Evolutionary conservation across 352 stramenopile genomes (phyloP).

Genomic region (Bremia lactucae): DNA sequence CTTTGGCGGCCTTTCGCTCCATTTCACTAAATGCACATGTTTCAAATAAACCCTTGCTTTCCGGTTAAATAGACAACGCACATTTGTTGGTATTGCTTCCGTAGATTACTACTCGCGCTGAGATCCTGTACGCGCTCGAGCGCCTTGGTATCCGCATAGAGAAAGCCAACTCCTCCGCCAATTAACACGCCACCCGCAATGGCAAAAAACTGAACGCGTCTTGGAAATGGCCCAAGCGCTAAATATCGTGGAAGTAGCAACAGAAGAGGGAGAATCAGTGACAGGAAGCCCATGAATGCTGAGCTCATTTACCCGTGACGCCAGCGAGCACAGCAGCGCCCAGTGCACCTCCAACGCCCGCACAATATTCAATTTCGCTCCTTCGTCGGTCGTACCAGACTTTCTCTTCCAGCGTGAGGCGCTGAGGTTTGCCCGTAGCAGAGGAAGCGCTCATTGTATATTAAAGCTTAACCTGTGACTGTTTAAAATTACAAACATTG

Average conservation of each 20-base stretch:
- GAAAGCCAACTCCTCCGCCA: slow-evolving; percentile 42
- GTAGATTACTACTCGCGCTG: slow-evolving; percentile 59
- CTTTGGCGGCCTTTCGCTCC: slow-evolving; percentile 57
- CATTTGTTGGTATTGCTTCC: slow-evolving; percentile 78
- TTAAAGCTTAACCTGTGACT: slow-evolving; percentile 1
- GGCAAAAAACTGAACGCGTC: slow-evolving; percentile 41
- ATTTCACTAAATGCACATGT: slow-evolving; percentile 21
- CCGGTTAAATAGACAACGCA: slow-evolving; percentile 13
- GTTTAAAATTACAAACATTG: no score
- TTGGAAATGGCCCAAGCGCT: slow-evolving; percentile 62
- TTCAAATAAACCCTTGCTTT: not conserved
- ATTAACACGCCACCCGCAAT: slow-evolving; percentile 53
- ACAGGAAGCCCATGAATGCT: not conserved
- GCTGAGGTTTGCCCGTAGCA: slow-evolving; percentile 11
- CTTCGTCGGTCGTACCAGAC: slow-evolving; percentile 68
- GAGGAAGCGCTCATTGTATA: slow-evolving; percentile 1
- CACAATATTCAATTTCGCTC: slow-evolving; percentile 55
- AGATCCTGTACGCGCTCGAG: slow-evolving; percentile 64
- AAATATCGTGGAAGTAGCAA: not conserved
- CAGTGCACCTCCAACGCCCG: slow-evolving; percentile 42
- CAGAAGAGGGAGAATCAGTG: not conserved
- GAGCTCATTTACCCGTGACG: slow-evolving; percentile 36
- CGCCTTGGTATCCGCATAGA: slow-evolving; percentile 65
- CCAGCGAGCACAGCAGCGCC: slow-evolving; percentile 36
- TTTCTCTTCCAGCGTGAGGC: slow-evolving; percentile 73